phyloP scores from a whole-genome alignment of 208 protist genomes.

The Zelonia costaricensis region DNA sequence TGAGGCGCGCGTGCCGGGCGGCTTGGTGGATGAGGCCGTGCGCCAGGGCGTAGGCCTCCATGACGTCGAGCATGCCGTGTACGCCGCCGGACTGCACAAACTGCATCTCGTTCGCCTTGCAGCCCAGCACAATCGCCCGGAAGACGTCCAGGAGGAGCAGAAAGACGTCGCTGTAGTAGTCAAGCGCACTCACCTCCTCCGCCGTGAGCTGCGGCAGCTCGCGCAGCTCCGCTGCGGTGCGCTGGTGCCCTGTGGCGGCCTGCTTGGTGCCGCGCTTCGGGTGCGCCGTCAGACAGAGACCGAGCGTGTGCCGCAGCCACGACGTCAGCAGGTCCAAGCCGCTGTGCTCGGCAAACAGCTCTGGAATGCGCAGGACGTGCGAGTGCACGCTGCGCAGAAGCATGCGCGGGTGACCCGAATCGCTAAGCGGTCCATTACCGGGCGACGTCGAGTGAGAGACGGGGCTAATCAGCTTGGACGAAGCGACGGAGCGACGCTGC shows the following conservation, averaged over 20 bases:
- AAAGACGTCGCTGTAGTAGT: slow-evolving; percentile 8
- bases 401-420: background rate
- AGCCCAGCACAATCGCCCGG: slow-evolving; percentile 29
- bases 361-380: slow-evolving; percentile 16
- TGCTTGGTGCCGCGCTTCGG: background rate
- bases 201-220: background rate
- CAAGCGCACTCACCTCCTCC: slow-evolving; percentile 10
- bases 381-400: slow-evolving; percentile 18
- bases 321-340: slow-evolving; percentile 16
- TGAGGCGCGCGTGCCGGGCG: slow-evolving; percentile 13
- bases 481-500: too few species aligned
- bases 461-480: too few species aligned
- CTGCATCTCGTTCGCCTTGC: slow-evolving; percentile 16
- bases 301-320: slow-evolving; percentile 26
- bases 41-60: slow-evolving; percentile 33
- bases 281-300: slow-evolving; percentile 9
- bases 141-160: slow-evolving; percentile 28
- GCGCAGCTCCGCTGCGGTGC: background rate
- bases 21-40: slow-evolving; percentile 23
- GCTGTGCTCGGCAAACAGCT: slow-evolving; percentile 25
- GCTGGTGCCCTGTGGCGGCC: background rate
- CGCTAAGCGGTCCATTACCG: background rate
- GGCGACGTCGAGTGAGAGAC: background rate
- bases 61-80: slow-evolving; percentile 44
- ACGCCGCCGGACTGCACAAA: slow-evolving; percentile 32